Conservation (phyloP, 1,139 yeast species). For the Nakaseomyces kungkrabaensis region DNA sequence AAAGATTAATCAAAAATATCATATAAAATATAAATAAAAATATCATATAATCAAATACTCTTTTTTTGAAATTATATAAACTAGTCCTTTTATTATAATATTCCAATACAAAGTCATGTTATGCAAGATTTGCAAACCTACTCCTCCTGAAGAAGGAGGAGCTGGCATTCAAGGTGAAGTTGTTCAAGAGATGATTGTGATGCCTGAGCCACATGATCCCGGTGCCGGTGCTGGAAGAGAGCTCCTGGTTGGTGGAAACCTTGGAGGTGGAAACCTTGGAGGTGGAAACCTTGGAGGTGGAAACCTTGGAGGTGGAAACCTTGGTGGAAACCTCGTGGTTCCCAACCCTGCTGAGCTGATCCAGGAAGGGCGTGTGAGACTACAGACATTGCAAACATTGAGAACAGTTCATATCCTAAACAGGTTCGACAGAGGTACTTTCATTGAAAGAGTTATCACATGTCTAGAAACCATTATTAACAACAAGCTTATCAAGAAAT, state of each 20-base stretch:
- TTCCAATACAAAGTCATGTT: not conserved
- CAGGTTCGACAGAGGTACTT: not conserved
- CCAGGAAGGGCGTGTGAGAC: not conserved
- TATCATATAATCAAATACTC: too few species aligned
- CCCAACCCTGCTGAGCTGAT: not conserved
- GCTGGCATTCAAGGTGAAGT: not conserved
- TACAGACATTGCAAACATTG: not conserved
- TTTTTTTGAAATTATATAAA: too few species aligned
- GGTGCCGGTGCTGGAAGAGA: not conserved
- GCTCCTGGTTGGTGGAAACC: not conserved
- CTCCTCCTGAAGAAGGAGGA: not conserved
- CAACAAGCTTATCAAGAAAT: not conserved
- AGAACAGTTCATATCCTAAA: not conserved
- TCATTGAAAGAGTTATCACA: not conserved
- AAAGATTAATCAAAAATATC: too few species aligned
- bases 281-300: not conserved
- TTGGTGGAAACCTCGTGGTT: not conserved
- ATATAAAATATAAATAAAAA: too few species aligned
- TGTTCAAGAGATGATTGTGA: not conserved
- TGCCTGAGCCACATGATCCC: not conserved
- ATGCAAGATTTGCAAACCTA: not conserved
- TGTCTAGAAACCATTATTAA: not conserved
- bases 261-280: not conserved
- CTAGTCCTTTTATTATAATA: too few species aligned
- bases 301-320: not conserved